Evolutionary conservation across 192 early-diverging fungal species (phyloP), one percentile per base, ranked within the genome.

Genomic region (Umbelopsis vinacea): DNA sequence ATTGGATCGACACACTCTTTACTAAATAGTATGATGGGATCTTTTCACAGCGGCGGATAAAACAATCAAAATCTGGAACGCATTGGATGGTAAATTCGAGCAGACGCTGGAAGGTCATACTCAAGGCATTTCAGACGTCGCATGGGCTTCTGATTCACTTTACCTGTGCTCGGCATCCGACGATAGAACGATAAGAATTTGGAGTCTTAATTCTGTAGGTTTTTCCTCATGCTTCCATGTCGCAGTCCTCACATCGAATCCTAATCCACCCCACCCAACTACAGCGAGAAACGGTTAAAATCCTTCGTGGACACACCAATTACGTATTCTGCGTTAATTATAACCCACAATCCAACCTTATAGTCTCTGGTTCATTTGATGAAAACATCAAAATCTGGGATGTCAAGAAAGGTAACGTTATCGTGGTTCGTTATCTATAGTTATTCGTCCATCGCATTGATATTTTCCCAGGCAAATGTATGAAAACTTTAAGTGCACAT

Each of bases 301-400:
- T 92, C 2, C 79, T 99, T 55, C 88, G 87, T 48, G 98, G 98
- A 8, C 98, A 99, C 79, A 92, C 94, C 4, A 92, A 97, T 83
- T 97, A 94, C 74, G 98, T 99, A 23, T 99, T 97, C 77, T 97
- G 95, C 76, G 96, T 98, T 21, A 95, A 96, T 82, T 99, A 94
- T 75, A 98, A 96, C 76, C 96, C 98, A 1, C 90, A 92, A 63
- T 92, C 92, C 14, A 97, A 94, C 68, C 78, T 98, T 68, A 93
- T 99, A 71, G 98, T 95, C 0, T 97, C 95, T 3, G 98, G 98
- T 68, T 97, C 95, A 19, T 98, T 98, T 84, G 98, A 99, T 77
- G 96, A 98, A 78, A 96, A 89, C 17, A 93, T 99, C 63, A 86
- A 93, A 29, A 95, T 98, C 40, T 99, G 98, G 97, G 97, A 99